Percentiles rank a stretch among this genome's conserved stretches.
Evolutionary conservation across 441 rosid genomes (phyloP).

Genomic region (Brassica hybrid): DNA sequence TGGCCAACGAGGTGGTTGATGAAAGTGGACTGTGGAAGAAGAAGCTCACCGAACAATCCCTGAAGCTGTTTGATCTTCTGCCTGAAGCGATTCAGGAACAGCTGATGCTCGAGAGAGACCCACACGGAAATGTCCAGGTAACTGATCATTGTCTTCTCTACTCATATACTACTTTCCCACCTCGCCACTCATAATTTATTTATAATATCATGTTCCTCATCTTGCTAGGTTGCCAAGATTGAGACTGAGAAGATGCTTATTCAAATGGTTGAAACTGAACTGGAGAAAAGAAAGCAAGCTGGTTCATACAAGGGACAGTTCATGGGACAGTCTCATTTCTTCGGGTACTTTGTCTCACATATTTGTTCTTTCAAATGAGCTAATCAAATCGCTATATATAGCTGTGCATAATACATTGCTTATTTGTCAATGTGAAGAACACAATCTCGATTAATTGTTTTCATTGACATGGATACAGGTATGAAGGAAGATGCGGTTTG

Average conservation of each 20-base stretch:
- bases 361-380: not conserved
- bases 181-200: too few relatives aligned
- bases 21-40: conserved; percentile 86
- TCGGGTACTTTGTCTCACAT: conserved; percentile 62
- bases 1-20: conserved; percentile 85
- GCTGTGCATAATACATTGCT: too few relatives aligned
- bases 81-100: conserved; percentile 95
- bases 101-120: conserved; percentile 98
- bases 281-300: conserved; percentile 86
- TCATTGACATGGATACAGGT: conserved; percentile 48
- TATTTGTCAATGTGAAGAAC: not conserved
- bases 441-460: not conserved
- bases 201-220: conserved; percentile 13
- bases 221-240: conserved; percentile 89
- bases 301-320: conserved; percentile 76
- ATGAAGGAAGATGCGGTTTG: conserved; percentile 98
- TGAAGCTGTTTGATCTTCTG: conserved; percentile 80
- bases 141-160: conserved; percentile 24
- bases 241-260: conserved; percentile 99
- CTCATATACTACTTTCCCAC: too few relatives aligned
- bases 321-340: conserved; percentile 97
- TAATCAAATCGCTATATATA: too few relatives aligned
- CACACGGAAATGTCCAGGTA: conserved; percentile 99
- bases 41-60: conserved; percentile 78
- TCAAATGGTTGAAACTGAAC: conserved; percentile 97